These are phyloP conservation scores for Alisma plantagoaquatica DNA, from an alignment of 106 monocot genomes.

Conservation along the genomic window DNA sequence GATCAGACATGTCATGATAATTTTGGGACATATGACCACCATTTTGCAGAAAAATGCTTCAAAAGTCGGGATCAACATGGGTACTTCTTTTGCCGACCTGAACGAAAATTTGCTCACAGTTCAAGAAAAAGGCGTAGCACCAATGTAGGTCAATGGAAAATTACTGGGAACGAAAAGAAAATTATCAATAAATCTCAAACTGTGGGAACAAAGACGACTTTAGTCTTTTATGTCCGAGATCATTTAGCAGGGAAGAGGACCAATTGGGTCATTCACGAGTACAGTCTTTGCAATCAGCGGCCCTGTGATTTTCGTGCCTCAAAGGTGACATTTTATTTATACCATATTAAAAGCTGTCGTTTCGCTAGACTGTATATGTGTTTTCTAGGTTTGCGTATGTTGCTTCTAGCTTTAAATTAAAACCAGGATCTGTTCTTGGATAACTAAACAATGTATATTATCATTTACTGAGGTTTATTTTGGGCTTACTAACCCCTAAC, in stretches of 20 bases:
- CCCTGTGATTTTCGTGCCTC: conserved; percentile 22
- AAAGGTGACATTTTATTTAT: no score
- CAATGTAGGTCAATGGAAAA: conserved; percentile 63
- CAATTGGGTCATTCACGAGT: conserved; percentile 89
- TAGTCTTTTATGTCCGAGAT: conserved; percentile 55
- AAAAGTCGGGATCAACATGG: conserved; percentile 46
- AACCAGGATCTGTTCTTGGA: no score
- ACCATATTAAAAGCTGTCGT: no score
- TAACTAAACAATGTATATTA: no score
- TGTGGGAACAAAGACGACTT: conserved; percentile 60
- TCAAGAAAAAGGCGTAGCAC: conserved; percentile 53
- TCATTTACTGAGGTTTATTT: no score
- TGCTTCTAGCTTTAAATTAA: no score
- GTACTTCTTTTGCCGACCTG: conserved; percentile 71
- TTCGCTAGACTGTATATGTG: no score
- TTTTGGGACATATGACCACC: no score
- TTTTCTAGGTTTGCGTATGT: no score
- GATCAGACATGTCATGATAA: no score
- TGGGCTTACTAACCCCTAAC: no score
- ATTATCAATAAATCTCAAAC: conserved; percentile 30
- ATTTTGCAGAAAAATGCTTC: conserved; percentile 39
- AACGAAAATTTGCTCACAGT: conserved; percentile 45
- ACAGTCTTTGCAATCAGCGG: conserved; percentile 35
- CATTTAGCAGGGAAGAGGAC: conserved; percentile 55
- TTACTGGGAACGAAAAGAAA: conserved; percentile 56